Percentiles rank a stretch among this genome's conserved stretches.
Conservation (phyloP, 1,284 basidiomycete genomes). For the Pisolithus thermaeus region DNA sequence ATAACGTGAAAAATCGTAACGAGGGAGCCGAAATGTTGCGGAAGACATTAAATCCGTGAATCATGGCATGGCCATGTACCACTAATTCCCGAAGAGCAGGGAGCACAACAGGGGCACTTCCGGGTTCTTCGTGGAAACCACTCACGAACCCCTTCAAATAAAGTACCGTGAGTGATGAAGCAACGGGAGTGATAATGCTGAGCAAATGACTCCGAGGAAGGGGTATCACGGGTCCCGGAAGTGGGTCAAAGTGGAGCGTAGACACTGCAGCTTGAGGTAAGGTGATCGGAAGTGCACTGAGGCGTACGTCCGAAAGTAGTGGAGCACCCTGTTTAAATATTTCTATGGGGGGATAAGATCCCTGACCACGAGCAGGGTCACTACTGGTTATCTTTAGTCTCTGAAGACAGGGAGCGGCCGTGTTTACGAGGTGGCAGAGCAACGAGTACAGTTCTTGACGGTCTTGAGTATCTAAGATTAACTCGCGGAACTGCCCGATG, state of each 20-base stretch:
- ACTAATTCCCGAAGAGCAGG: constrained; percentile 25
- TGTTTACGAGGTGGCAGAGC: constrained; percentile 18
- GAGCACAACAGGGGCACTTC: constrained; percentile 26
- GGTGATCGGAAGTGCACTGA: constrained; percentile 29
- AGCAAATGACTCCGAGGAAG: constrained; percentile 24
- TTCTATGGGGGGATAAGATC: constrained; percentile 23
- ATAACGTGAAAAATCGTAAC: constrained; percentile 22
- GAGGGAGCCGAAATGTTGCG: constrained; percentile 30
- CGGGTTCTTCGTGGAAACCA: constrained; percentile 29
- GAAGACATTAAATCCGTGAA: constrained; percentile 30
- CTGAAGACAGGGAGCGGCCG: constrained; percentile 21
- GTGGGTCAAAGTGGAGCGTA: constrained; percentile 26
- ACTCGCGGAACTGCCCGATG: constrained; percentile 26
- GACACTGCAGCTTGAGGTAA: constrained; percentile 22
- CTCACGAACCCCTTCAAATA: constrained; percentile 30
- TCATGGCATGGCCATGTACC: constrained; percentile 27
- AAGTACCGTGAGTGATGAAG: constrained; percentile 24
- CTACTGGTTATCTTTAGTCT: constrained; percentile 27
- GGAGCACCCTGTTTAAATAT: constrained; percentile 26
- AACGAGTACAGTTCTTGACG: constrained; percentile 24
- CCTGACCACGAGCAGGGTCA: constrained; percentile 22
- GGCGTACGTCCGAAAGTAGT: constrained; percentile 22
- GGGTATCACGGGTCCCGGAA: constrained; percentile 23
- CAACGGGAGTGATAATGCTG: constrained; percentile 25
- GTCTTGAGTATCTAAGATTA: constrained; percentile 28